phyloP scores from a whole-genome alignment of 805 yeast genomes.

The Hemisphaericaspora nanyangensis region DNA sequence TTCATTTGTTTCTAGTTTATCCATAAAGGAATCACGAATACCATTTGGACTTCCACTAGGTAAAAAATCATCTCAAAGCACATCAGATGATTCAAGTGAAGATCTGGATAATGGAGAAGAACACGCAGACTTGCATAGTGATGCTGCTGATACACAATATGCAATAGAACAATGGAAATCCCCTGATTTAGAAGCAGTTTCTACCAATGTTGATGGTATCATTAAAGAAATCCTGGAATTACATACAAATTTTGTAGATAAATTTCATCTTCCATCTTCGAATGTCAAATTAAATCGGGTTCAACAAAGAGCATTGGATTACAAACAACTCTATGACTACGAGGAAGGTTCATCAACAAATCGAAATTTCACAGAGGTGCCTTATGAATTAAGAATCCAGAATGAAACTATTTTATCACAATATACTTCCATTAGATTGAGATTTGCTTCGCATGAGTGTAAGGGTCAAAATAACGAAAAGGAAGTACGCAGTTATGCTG shows the following conservation, averaged over 20 bases:
- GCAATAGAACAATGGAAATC: constrained; percentile 7
- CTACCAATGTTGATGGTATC: constrained; percentile 12
- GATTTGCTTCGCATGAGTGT: constrained; percentile 20
- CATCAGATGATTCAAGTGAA: constrained; percentile 1
- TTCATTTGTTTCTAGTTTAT: constrained; percentile 2
- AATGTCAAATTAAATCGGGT: constrained; percentile 21
- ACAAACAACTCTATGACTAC: constrained; percentile 22
- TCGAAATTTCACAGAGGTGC: background rate
- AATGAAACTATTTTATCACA: constrained; percentile 34
- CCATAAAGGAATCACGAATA: background rate
- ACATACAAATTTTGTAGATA: constrained; percentile 27
- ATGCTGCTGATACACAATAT: constrained; percentile 3
- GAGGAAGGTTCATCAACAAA: constrained; percentile 1
- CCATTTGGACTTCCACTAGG: too few species aligned
- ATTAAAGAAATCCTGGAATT: constrained; percentile 26
- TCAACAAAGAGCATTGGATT: constrained; percentile 33
- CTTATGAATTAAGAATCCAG: constrained; percentile 28
- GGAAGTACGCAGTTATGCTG: constrained; percentile 8
- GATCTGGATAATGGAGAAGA: constrained; percentile 10
- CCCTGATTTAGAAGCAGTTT: background rate
- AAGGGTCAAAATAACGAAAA: background rate
- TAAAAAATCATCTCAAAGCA: too few species aligned
- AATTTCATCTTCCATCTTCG: constrained; percentile 8
- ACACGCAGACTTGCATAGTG: background rate
- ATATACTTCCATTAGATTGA: constrained; percentile 33